phyloP scores from a whole-genome alignment of 2,329 filamentous ascomycete genomes.

The Fusarium protoensiforme region DNA sequence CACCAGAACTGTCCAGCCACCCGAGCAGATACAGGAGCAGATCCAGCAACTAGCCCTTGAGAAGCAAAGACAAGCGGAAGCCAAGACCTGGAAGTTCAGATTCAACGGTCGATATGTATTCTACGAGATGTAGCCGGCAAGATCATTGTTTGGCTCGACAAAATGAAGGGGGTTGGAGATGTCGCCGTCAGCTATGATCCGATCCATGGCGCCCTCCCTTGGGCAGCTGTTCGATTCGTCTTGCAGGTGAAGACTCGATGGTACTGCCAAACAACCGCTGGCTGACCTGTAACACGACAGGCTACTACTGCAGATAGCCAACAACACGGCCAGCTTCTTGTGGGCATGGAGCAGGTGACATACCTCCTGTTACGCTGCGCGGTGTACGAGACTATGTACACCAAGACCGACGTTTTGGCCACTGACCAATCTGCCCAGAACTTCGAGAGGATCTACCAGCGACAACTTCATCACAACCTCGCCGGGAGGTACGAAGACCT shows the following conservation, averaged over 20 bases:
- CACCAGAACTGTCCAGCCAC: not conserved
- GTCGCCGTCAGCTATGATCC: constrained; percentile 4
- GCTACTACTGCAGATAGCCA: not conserved
- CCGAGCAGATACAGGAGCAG: not conserved
- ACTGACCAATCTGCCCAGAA: not conserved
- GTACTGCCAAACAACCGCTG: not conserved
- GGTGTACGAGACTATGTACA: not conserved
- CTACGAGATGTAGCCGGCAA: constrained; percentile 9
- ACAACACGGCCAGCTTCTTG: not conserved
- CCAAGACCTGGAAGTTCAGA: not conserved
- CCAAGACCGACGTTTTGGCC: not conserved
- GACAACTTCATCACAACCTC: not conserved
- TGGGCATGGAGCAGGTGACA: not conserved
- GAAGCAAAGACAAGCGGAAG: not conserved
- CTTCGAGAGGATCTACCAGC: not conserved
- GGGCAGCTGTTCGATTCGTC: constrained; percentile 14
- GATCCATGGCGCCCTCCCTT: constrained; percentile 18
- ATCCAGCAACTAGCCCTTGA: not conserved
- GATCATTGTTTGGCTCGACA: constrained; percentile 4
- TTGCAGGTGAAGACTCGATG: not conserved
- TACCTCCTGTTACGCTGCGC: not conserved
- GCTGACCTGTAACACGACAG: not conserved
- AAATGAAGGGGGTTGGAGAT: constrained; percentile 18
- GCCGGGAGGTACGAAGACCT: not conserved
- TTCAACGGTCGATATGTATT: constrained; percentile 1